A percentile compares a stretch with the other conserved stretches of the same genome.
phyloP scores from a whole-genome alignment of 2,329 filamentous ascomycete genomes.

The Incumbomyces delicatus region DNA sequence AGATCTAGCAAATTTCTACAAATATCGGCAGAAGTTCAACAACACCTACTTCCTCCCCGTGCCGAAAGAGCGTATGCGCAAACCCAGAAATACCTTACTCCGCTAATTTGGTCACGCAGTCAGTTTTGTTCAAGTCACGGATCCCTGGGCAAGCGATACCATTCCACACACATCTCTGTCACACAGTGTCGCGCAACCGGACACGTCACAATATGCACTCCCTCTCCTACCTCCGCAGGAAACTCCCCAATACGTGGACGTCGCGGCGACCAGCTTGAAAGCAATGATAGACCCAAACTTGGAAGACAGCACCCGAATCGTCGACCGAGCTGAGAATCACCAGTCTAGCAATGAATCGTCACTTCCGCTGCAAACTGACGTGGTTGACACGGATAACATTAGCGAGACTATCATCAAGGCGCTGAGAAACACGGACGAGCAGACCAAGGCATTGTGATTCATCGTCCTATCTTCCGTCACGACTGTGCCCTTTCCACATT shows the following conservation, averaged over 20 bases:
- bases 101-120: constrained; percentile 9
- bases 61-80: constrained; percentile 10
- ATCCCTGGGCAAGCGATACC: constrained; percentile 12
- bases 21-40: constrained; percentile 13
- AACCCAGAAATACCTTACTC: not conserved
- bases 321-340: constrained; percentile 1
- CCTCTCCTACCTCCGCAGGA: constrained; percentile 11
- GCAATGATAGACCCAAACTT: constrained; percentile 17
- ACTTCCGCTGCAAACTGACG: not conserved
- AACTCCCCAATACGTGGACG: constrained; percentile 15
- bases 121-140: constrained; percentile 13
- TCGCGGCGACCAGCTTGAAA: constrained; percentile 10
- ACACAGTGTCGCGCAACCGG: constrained; percentile 13
- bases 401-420: constrained; percentile 3
- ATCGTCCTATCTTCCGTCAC: not conserved
- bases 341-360: not conserved
- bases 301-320: constrained; percentile 9
- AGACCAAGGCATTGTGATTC: not conserved
- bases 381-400: not conserved
- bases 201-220: constrained; percentile 13
- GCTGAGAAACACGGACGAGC: not conserved
- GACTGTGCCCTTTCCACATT: no score
- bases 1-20: constrained; percentile 7
- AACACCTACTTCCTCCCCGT: constrained; percentile 16
- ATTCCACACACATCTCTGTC: constrained; percentile 6